Base-by-base conservation (phyloP, 2,329 filamentous ascomycete species). In the Fusarium pseudocircinatum region DNA sequence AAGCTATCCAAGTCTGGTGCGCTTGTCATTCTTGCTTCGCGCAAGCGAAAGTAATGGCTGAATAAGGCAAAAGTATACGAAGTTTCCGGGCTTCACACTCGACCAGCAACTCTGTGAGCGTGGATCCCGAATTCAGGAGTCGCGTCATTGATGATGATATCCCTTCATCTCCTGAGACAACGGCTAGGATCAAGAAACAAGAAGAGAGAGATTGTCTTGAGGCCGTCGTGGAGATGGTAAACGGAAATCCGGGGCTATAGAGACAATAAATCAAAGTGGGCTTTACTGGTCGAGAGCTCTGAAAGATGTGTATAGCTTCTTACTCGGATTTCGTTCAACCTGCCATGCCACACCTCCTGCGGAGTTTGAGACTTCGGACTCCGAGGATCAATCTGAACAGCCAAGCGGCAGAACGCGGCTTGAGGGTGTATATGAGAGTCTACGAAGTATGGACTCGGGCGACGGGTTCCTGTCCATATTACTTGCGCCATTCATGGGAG, bases 321-420 rank as follows among this genome's bases (percentile, higher is more conserved):
- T 47, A 47, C 26, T 47, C 10, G 26, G 44, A 30, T 20, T 47
- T 47, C 44, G 26, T 16, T 30, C 44, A n/a, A 28, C 15, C 6
- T 2, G 4, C 4, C 13, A 15, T 22, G 1, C 20, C 15, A 10
- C 20, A 7, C 13, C 5, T n/a, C 10, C 44, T 13, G 26, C 10
- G 14, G 5, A 6, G 4, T 47, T 47, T 30, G 14, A 16, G 14
- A 47, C 44, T 47, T 16, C 14, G 4, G 26, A 12, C 14, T 6
- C 14, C 14, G 26, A n/a, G 7, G 20, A n/a, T n/a, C 1, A n/a
- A n/a, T n/a, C 44, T 30, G 10, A 30, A 47, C 10, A 30, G 20
- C 4, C 14, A n/a, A 11, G 14, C 20, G 16, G 3, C 14, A 30
- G 44, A 47, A 30, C 26, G 9, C 26, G 14, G 5, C 26, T 22